Evolutionary conservation across 495 filamentous ascomycete species (phyloP).

Genomic region (Cercophora sp.): DNA sequence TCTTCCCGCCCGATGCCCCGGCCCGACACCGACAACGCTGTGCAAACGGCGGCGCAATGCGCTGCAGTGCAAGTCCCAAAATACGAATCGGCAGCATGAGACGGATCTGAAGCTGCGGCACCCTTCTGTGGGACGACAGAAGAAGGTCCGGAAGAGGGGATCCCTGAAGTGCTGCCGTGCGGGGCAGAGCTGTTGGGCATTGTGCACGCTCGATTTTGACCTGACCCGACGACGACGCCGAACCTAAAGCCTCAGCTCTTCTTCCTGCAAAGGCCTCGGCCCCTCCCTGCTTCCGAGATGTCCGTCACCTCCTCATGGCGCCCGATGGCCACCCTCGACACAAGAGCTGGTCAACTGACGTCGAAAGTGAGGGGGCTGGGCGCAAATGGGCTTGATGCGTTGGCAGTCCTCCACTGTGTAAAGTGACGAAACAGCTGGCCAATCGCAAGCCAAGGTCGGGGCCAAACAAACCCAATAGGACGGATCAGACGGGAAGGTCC

Average conservation of each 20-base stretch:
- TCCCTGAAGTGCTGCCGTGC: too few relatives aligned
- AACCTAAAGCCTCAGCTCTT: too few relatives aligned
- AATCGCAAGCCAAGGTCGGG: conserved; percentile 19
- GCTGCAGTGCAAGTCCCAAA: neutral
- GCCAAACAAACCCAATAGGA: conserved; percentile 28
- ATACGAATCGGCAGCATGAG: conserved; percentile 5
- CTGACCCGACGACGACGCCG: too few relatives aligned
- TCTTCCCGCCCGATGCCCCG: conserved; percentile 2
- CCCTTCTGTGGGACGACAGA: conserved; percentile 1
- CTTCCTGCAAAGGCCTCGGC: too few relatives aligned
- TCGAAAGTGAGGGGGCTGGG: conserved; percentile 30
- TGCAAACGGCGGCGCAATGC: neutral
- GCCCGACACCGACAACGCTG: neutral
- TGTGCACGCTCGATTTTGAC: too few relatives aligned
- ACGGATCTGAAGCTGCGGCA: conserved; percentile 12
- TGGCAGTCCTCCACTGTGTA: conserved; percentile 36
- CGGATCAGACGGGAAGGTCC: conserved; percentile 25
- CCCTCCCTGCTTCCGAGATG: too few relatives aligned
- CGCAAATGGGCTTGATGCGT: conserved; percentile 14
- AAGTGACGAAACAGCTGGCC: conserved; percentile 27
- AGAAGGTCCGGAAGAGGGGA: too few relatives aligned
- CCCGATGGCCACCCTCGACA: neutral
- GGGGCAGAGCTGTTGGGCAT: too few relatives aligned
- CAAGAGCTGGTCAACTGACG: too few relatives aligned
- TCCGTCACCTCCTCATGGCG: too few relatives aligned